Evolutionary conservation across 768 basidiomycete species (phyloP), one percentile per base, ranked within the genome.

Genomic region (Pleurotus salmoneostramineus): DNA sequence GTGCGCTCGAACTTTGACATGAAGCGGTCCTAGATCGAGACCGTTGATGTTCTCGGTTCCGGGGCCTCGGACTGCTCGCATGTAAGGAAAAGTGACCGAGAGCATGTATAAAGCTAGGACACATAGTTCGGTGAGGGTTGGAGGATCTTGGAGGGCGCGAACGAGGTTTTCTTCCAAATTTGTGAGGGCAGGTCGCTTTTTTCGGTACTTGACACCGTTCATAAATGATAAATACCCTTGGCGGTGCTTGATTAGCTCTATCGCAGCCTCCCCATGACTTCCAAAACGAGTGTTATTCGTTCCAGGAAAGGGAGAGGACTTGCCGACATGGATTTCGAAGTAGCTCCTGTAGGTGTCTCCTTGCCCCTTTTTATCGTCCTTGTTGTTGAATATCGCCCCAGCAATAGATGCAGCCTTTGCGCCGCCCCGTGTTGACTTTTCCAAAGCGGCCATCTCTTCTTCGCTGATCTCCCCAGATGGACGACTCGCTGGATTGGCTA

Each of bases 111-210:
- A 48, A 0, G 65, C 60, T 8, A 74, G 58, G 0, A 65, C 64
- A 50, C 58, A 59, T 11, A 75, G 59, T 49, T 73, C 69, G 0
- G 68, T 68, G 7, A 67, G 56, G 14, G 72, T 74, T 1, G 68
- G 54, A 2, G 58, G 42, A 56, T 68, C 63, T 2, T 65, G 46
- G 1, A 74, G 56, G 2, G 59, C 70, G 11, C 58, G 45, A 6
- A 27, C 57, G 3, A 74, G 12, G 56, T 76, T 76, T 3, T 58
- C 11, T 60, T 78, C 75, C 50, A 78, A 67, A 42, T 79, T 65
- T 11, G 61, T 78, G 35, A 69, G 64, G 0, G n/a, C 40, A 2
- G 57, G 59, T 0, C 60, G 64, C 3, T 57, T 59, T 58, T 78
- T 76, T 40, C 64, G 66, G 60, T 71, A 63, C 0, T 62, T 59